Conservation (phyloP, 169 alveolate genomes). For the Plasmodium knowlesi region DNA sequence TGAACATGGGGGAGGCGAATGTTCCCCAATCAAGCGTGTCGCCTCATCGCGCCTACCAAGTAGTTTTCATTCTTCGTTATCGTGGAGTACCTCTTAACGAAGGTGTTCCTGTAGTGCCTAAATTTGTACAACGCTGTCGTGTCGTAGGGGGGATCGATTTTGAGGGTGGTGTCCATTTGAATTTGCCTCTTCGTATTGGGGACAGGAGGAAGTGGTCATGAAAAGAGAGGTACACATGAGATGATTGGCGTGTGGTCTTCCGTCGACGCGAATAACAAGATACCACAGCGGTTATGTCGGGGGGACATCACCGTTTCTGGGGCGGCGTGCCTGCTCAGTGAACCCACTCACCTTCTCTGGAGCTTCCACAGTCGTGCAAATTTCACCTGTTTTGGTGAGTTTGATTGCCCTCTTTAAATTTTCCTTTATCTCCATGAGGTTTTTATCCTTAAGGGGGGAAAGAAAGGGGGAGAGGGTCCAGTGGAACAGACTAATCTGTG, state of each 20-base stretch:
- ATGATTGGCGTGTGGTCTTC: background rate
- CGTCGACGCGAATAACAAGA: background rate
- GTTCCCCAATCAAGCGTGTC: background rate
- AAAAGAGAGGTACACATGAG: background rate
- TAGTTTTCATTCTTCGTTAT: slow-evolving; percentile 54
- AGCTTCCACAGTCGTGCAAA: background rate
- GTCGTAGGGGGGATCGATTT: slow-evolving; percentile 46
- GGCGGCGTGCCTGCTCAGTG: background rate
- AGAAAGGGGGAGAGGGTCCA: background rate
- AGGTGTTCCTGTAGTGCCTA: slow-evolving; percentile 29
- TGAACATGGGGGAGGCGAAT: background rate
- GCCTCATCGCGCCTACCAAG: slow-evolving; percentile 10
- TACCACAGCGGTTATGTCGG: too few species aligned
- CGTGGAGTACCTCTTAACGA: slow-evolving; percentile 44
- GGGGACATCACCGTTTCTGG: background rate
- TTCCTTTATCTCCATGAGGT: slow-evolving; percentile 49
- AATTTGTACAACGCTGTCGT: slow-evolving; percentile 23
- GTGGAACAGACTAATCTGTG: background rate
- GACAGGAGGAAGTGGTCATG: background rate
- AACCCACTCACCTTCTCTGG: background rate
- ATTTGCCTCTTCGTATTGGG: background rate
- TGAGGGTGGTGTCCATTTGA: slow-evolving; percentile 18
- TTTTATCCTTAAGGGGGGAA: slow-evolving; percentile 32
- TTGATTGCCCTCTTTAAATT: slow-evolving; percentile 40
- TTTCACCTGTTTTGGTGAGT: slow-evolving; percentile 32